phyloP scores from a whole-genome alignment of 2,329 filamentous ascomycete genomes.

The Uncinocarpus reesii region DNA sequence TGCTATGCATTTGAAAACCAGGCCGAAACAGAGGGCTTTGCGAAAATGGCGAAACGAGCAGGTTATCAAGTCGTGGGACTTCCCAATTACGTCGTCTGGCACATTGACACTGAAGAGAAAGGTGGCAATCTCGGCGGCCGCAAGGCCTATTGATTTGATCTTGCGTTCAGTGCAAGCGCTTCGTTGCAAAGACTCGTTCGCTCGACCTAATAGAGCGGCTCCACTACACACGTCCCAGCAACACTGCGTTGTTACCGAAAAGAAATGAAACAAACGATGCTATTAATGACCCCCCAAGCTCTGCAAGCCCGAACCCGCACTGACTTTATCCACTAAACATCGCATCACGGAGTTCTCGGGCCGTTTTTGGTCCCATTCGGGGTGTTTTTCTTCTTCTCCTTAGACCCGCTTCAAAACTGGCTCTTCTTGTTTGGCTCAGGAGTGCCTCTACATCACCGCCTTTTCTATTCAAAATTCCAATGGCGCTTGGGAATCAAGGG shows the following conservation, averaged over 20 bases:
- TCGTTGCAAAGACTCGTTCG: background rate
- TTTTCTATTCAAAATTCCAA: background rate
- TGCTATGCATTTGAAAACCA: constrained; percentile 97
- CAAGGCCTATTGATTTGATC: constrained; percentile 22
- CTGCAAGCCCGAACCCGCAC: background rate
- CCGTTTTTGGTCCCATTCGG: background rate
- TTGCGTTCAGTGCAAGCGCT: background rate
- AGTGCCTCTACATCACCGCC: background rate
- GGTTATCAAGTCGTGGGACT: constrained; percentile 86
- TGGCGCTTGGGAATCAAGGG: background rate
- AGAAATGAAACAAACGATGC: constrained; percentile 3
- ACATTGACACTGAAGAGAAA: constrained; percentile 94
- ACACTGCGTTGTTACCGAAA: background rate
- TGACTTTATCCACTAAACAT: background rate
- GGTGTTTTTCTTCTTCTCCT: background rate
- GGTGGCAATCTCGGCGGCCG: constrained; percentile 54
- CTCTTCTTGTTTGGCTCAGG: background rate
- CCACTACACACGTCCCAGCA: no score
- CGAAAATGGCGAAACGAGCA: constrained; percentile 94
- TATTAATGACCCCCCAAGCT: constrained; percentile 3
- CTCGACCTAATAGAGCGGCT: no score
- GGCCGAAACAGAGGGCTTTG: constrained; percentile 96
- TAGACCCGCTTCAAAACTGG: background rate
- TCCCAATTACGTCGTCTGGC: constrained; percentile 98
- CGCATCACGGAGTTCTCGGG: background rate